Evolutionary conservation across 768 basidiomycete genomes (phyloP), one percentile per base, ranked within the genome.

Genomic region (Lentinula guzmanii): DNA sequence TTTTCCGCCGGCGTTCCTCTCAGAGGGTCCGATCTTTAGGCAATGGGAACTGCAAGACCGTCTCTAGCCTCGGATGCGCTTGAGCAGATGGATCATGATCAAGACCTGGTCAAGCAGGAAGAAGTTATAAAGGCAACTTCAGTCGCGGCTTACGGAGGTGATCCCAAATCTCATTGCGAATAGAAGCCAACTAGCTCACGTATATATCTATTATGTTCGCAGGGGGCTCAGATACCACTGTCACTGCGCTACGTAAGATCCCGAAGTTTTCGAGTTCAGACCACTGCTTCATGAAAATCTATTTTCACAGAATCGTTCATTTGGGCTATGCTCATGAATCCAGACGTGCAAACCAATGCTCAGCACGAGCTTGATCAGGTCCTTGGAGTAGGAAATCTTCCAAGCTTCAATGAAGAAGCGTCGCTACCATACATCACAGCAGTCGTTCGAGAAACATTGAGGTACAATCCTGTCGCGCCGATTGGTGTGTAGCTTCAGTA

Each of bases 381-480:
- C 55, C 21, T 65, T 61, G 28, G 61, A 39, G 28, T 61, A 48
- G 45, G 75, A 70, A 0, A 68, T 71, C 28, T 64, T 2, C 63
- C 63, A 1, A 52, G 15, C 15, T 56, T 64, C 18, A 48, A 24
- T 16, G 61, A 64, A 31, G 42, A 52, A 37, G 5, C 33, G 4
- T 57, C 37, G 2, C 52, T 76, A 18, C 74, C 74, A 4, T 75
- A 72, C 37, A 65, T 74, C 28, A 69, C 67, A 11, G 75, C 75
- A 7, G 65, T 74, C 4, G 63, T 66, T 2, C 67, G 67, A 61
- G 75, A 76, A 57, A 61, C 67, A 0, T 48, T 76, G 53, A 66
- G 74, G 28, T 72, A 69, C 69, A 66, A 65, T 34, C 65, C 62
- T 28, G 65, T 69, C 34, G 62, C 66, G 9, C 72, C 69, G 0